Percentiles rank a stretch among this genome's conserved stretches.
Conservation (phyloP, 208 protist species). For the Wallacemonas collosoma region DNA sequence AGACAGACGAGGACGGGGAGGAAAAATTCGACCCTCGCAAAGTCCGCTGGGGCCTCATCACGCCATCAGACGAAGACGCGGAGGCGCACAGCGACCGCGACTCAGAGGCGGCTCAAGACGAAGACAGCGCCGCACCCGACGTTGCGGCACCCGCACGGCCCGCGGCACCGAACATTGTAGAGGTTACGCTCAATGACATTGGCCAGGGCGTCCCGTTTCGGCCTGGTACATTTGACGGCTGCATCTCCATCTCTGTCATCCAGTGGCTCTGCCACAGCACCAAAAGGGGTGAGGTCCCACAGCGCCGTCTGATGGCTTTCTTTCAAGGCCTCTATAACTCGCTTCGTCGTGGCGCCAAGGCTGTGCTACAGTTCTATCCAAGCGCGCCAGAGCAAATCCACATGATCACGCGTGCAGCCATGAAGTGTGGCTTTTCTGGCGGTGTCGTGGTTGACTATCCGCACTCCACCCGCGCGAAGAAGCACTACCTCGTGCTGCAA, state of each 20-base stretch:
- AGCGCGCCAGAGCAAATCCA: conserved; percentile 95
- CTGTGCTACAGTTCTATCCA: conserved; percentile 98
- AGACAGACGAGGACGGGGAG: conserved; percentile 23
- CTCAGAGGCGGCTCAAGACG: conserved; percentile 16
- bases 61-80: conserved; percentile 39
- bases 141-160: not conserved
- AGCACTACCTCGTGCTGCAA: conserved; percentile 95
- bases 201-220: conserved; percentile 96
- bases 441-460: conserved; percentile 98
- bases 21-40: conserved; percentile 39
- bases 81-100: conserved; percentile 29
- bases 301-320: conserved; percentile 93
- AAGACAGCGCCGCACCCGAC: conserved; percentile 13
- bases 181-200: conserved; percentile 94
- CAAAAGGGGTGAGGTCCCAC: conserved; percentile 91
- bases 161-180: conserved; percentile 58
- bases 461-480: conserved; percentile 97
- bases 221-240: conserved; percentile 97
- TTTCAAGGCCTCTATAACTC: conserved; percentile 97
- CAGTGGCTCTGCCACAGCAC: conserved; percentile 99
- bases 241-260: conserved; percentile 98
- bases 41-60: conserved; percentile 78
- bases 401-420: conserved; percentile 96
- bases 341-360: conserved; percentile 91
- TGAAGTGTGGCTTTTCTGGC: conserved; percentile 97